Conservation (phyloP, 176 grass and related monocot species). For the Eleusine coracana region DNA sequence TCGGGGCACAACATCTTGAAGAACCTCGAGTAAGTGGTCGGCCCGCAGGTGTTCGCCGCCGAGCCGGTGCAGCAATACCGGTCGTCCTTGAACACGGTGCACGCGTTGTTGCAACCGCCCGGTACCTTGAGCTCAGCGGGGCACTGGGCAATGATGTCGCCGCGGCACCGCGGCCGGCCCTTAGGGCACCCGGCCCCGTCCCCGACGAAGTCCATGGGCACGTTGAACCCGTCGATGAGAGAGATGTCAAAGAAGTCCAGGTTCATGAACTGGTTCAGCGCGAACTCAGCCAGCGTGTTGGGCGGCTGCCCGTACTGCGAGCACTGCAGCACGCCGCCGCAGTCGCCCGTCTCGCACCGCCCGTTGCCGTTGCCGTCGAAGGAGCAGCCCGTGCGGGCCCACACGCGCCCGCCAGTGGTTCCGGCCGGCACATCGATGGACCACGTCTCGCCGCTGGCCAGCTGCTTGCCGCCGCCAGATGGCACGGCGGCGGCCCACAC, state of each 20-base stretch:
- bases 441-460: conserved; percentile 48
- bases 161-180: conserved; percentile 34
- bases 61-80: conserved; percentile 43
- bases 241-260: conserved; percentile 65
- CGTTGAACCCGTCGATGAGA: conserved; percentile 64
- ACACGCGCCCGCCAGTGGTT: conserved; percentile 32
- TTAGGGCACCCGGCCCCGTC: conserved; percentile 42
- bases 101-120: conserved; percentile 54
- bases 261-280: conserved; percentile 24
- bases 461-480: conserved; percentile 36
- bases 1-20: conserved; percentile 54
- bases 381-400: conserved; percentile 53
- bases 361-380: conserved; percentile 55
- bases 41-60: conserved; percentile 7
- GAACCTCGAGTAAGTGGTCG: conserved; percentile 45
- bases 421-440: conserved; percentile 33
- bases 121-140: conserved; percentile 12
- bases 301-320: conserved; percentile 29
- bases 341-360: conserved; percentile 56
- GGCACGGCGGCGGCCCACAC: conserved; percentile 55
- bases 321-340: conserved; percentile 47
- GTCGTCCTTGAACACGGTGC: conserved; percentile 45
- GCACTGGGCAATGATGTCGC: conserved; percentile 36
- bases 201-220: conserved; percentile 51
- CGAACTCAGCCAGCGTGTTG: conserved; percentile 59